Conservation (phyloP, 78 protist species). For the Ministeria vibrans region DNA sequence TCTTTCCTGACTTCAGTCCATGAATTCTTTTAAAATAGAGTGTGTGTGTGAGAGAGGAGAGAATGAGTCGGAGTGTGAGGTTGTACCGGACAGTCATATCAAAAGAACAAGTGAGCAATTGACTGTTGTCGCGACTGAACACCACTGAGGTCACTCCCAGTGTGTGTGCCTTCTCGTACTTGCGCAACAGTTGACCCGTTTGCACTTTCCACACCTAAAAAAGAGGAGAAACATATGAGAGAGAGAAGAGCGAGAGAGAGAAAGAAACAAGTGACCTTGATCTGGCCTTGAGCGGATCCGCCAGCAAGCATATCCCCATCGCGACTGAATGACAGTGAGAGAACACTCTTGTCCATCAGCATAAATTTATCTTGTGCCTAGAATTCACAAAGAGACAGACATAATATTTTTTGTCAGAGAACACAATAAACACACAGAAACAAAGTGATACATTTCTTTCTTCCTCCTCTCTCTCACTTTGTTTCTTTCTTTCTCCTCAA, state of each 20-base stretch:
- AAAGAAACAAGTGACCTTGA: conserved; percentile 27
- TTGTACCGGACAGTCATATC: conserved; percentile 44
- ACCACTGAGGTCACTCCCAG: conserved; percentile 59
- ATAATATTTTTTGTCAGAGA: background rate
- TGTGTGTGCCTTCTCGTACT: conserved; percentile 63
- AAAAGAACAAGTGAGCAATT: conserved; percentile 48
- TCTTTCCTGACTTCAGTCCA: conserved; percentile 72
- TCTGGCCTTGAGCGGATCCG: conserved; percentile 52
- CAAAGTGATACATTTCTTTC: background rate
- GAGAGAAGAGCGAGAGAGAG: background rate
- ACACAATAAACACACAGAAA: background rate
- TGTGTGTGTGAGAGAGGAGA: background rate
- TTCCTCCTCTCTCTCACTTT: background rate
- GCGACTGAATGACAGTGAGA: conserved; percentile 44
- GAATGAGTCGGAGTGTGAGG: background rate
- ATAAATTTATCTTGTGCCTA: conserved; percentile 46
- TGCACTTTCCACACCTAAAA: conserved; percentile 51
- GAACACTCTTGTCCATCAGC: conserved; percentile 70
- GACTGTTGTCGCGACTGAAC: conserved; percentile 43
- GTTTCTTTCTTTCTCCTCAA: background rate
- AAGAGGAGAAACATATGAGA: background rate
- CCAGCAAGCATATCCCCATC: conserved; percentile 75
- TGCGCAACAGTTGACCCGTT: conserved; percentile 59
- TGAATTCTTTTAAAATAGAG: conserved; percentile 32
- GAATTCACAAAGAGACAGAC: background rate